Evolutionary conservation across 2,329 filamentous ascomycete species (phyloP), one percentile per base, ranked within the genome.

Genomic region (Byssothecium circinans): DNA sequence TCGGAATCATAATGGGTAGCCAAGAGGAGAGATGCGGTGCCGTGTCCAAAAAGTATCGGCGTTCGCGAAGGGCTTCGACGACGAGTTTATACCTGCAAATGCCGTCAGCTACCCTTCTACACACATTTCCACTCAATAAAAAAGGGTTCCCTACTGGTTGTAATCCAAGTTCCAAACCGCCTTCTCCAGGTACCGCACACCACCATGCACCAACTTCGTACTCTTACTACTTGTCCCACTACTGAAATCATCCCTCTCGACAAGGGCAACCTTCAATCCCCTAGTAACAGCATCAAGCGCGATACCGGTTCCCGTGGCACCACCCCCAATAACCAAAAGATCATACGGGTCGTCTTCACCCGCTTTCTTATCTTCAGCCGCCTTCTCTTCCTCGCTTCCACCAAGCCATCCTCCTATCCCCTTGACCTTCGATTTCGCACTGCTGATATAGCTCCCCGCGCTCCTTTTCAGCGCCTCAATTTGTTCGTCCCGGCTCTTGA

Each of bases 81-180:
- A 94, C 88, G 38, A 94, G 81, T 65, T 85, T 78, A 68, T 88
- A 79, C 64, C 73, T 75, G 43, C 8, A 37, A 19, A 35, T n/a
- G 5, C 32, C 60, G 6, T 32, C 29, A 32, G 29, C 29, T 12
- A 7, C 29, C 29, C 6, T 7, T 4, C 29, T 8, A 4, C 10
- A 32, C 29, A 2, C 18, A 8, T 14, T 2, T 8, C 25, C 20
- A 14, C 11, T 19, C 18, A 15, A 12, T 15, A 32, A 1, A 6
- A 38, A 30, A 4, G 15, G 22, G 25, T n/a, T 10, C 47, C 73
- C 62, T 57, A 88, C 80, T 94, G 88, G 58, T 85, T 85, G 69
- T 91, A 91, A 71, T 94, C 88, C 61, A 92, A 76, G 68, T 91
- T 88, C 85, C 85, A 90, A 41, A 94, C 84, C 45, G 88, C 88